phyloP scores from a whole-genome alignment of 2,329 filamentous ascomycete species.

The Alternaria sp. region DNA sequence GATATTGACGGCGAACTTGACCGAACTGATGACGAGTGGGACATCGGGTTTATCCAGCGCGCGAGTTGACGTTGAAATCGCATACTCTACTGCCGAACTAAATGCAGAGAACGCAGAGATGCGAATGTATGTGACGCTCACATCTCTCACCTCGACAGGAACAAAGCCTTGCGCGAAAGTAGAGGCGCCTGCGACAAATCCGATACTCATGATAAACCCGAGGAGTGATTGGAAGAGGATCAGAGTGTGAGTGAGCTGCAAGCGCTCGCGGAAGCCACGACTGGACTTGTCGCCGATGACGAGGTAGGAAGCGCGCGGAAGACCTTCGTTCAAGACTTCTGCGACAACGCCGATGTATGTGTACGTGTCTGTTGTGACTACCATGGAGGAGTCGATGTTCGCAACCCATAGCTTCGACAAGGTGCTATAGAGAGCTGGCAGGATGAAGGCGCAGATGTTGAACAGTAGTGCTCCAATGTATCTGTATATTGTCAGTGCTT shows the following conservation, averaged over 20 bases:
- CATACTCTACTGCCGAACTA: conserved; percentile 67
- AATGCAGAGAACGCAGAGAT: conserved; percentile 69
- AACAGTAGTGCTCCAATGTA: conserved; percentile 67
- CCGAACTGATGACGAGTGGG: conserved; percentile 67
- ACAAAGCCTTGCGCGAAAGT: conserved; percentile 68
- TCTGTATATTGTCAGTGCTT: conserved; percentile 3
- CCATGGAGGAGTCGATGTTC: conserved; percentile 66
- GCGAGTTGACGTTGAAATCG: conserved; percentile 66
- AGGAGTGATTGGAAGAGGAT: conserved; percentile 61
- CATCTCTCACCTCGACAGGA: conserved; percentile 61
- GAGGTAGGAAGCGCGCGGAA: conserved; percentile 71
- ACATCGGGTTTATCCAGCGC: conserved; percentile 74
- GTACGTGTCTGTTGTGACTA: conserved; percentile 70
- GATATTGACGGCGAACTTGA: conserved; percentile 71
- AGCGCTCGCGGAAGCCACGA: conserved; percentile 57
- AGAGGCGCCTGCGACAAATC: conserved; percentile 61
- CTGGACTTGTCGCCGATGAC: conserved; percentile 70
- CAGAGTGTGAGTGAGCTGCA: conserved; percentile 67
- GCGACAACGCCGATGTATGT: conserved; percentile 72
- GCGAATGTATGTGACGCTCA: conserved; percentile 68
- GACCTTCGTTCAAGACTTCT: conserved; percentile 75
- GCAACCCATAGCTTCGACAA: conserved; percentile 75
- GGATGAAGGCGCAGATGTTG: conserved; percentile 67
- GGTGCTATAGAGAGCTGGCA: conserved; percentile 71
- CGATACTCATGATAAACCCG: conserved; percentile 65